Evolutionary conservation across 176 grass and related monocot genomes (phyloP), one percentile per base, ranked within the genome.

Genomic region (Oryza officinalis): DNA sequence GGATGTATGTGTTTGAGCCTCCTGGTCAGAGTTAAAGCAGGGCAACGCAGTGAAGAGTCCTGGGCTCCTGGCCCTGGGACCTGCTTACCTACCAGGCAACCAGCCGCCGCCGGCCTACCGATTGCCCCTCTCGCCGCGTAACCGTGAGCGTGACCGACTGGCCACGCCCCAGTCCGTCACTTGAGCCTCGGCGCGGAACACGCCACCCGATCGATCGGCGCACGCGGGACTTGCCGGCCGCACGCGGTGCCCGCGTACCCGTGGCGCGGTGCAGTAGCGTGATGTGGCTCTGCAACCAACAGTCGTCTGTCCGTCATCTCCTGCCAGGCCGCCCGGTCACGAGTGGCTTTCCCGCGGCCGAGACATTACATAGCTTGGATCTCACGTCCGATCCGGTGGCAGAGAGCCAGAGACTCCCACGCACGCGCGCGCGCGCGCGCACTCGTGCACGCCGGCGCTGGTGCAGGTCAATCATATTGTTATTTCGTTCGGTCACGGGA

Each of bases 161-260:
- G 8, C 54, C 54, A 23, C 1, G 6, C 70, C 9, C 12, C 70
- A 54, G 63, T 59, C 2, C 41, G 60, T 69, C 14, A 44, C 38
- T 18, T 43, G 2, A 7, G 47, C 35, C 9, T 66, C 10, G 46
- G 65, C 15, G 47, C 59, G 23, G 57, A 41, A 31, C 20, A 52
- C 74, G 59, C 57, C 80, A 27, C 47, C 6, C 22, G 44, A 38
- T 46, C 72, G 79, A 22, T 54, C 50, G 50, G 71, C 70, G 20
- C 27, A 80, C 78, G 78, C 65, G 44, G 66, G 31, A 60, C 74
- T 38, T 38, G 37, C 37, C 37, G 37, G 83, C 47, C 1, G 52
- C 1, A 0, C 2, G 1, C 76, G 22, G 63, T 28, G 69, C 43
- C 9, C 0, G 71, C 13, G 14, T 47, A 35, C 65, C 33, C 44